phyloP scores from a whole-genome alignment of 352 stramenopile genomes.

The Phytophthora agathidicida region DNA sequence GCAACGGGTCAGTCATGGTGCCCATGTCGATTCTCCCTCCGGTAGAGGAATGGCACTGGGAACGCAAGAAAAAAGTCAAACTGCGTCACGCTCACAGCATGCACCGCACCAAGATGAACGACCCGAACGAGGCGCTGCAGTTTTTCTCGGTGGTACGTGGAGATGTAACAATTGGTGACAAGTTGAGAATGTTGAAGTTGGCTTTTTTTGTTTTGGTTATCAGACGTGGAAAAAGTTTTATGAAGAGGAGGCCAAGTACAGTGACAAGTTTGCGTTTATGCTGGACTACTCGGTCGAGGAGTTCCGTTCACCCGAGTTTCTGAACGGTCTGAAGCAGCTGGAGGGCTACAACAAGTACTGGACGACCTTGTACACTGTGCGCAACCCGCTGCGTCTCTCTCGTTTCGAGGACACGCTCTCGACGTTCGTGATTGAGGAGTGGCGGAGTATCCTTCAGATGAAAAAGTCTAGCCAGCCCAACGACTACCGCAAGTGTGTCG shows the following conservation, averaged over 20 bases:
- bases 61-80: slow-evolving; percentile 87
- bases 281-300: slow-evolving; percentile 71
- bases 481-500: slow-evolving; percentile 88
- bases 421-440: slow-evolving; percentile 79
- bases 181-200: no score
- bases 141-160: slow-evolving; percentile 78
- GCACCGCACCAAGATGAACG: slow-evolving; percentile 72
- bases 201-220: slow-evolving; percentile 1
- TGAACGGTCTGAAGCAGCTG: slow-evolving; percentile 71
- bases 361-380: slow-evolving; percentile 77
- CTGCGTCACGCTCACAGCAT: slow-evolving; percentile 82
- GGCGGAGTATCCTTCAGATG: slow-evolving; percentile 72
- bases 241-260: slow-evolving; percentile 88
- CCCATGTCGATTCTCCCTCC: slow-evolving; percentile 87
- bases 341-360: slow-evolving; percentile 88
- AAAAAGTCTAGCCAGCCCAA: slow-evolving; percentile 88
- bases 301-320: slow-evolving; percentile 72
- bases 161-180: neutral
- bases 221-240: slow-evolving; percentile 91
- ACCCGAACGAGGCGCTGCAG: slow-evolving; percentile 77
- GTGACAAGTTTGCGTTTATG: slow-evolving; percentile 84
- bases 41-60: slow-evolving; percentile 81
- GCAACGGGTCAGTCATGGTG: slow-evolving; percentile 87
- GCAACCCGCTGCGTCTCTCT: slow-evolving; percentile 74
- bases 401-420: slow-evolving; percentile 76